Evolutionary conservation across 1,284 basidiomycete species (phyloP), one percentile per base, ranked within the genome.

Genomic region (Sphaerobolus stellatus): DNA sequence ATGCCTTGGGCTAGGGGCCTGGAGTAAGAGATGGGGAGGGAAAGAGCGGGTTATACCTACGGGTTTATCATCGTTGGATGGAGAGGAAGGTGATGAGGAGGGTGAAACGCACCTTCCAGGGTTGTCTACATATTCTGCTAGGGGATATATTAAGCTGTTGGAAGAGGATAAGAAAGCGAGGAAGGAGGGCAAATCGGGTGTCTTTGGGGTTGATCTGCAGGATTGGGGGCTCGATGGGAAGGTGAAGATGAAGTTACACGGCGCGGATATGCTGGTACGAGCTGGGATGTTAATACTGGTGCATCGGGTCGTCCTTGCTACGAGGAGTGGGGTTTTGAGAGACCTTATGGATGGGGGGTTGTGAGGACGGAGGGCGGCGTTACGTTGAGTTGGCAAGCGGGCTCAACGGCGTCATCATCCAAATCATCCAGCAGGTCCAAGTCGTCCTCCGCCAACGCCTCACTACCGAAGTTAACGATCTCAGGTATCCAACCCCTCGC

Each of bases 271-370:
- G 1, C 61, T 81, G 34, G 64, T 92, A 1, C 70, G 75, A 34
- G 62, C 30, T 59, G 68, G 62, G 30, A 66, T 69, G 28, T 67
- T 74, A 18, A 75, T 92, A 47, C 86, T 87, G 1, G 84, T 75
- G 0, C 93, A 96, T 66, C 75, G 78, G 3, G 71, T 80, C 18
- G 68, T 94, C 13, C 76, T 95, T 2, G 77, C 80, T 0, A 77
- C 84, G 0, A 81, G 92, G 7, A 85, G 82, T 5, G 60, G 68
- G 0, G 68, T 75, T 1, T 69, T 94, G 3, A 67, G 69, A 16
- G 63, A 63, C 2, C 62, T 87, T 1, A 65, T 90, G 16, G 34
- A 28, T n/a, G n/a, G n/a, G 22, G n/a, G n/a, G n/a, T n/a, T n/a
- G n/a, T n/a, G n/a, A n/a, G n/a, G n/a, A n/a, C n/a, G n/a, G n/a